These are phyloP conservation scores for Globisporangium apiculatum DNA, from an alignment of 352 stramenopile species.

Conservation along the genomic window DNA sequence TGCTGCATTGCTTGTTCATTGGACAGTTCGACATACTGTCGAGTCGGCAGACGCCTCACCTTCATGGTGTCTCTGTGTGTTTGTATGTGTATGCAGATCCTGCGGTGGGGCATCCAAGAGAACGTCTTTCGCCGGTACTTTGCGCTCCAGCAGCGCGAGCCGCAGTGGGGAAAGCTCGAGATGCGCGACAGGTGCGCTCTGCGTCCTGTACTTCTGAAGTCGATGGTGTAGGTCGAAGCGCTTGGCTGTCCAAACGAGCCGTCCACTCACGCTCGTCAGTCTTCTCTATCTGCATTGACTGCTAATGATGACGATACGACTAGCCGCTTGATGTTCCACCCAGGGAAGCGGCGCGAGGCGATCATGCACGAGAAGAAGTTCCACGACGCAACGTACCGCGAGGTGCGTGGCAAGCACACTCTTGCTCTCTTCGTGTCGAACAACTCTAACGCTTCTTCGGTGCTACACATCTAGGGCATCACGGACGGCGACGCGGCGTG, in stretches of 20 bases:
- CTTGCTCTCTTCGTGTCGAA: too few relatives aligned
- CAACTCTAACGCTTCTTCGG: neutral
- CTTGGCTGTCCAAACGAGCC: neutral
- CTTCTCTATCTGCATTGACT: neutral
- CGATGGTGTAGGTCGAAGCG: too few relatives aligned
- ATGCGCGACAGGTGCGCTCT: slow-evolving; percentile 41
- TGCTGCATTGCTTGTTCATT: neutral
- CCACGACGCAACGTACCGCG: slow-evolving; percentile 52
- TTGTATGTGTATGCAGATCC: slow-evolving; percentile 27
- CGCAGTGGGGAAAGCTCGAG: slow-evolving; percentile 49
- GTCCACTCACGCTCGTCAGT: too few relatives aligned
- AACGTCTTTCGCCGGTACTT: slow-evolving; percentile 59
- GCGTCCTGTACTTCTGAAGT: too few relatives aligned
- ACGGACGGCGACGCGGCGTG: slow-evolving; percentile 34
- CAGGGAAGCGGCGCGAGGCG: slow-evolving; percentile 46
- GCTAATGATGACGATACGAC: slow-evolving; percentile 1
- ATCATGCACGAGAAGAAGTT: slow-evolving; percentile 70
- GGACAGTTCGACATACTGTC: neutral
- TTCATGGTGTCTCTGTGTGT: too few relatives aligned
- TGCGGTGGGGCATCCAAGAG: slow-evolving; percentile 61
- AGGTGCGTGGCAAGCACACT: slow-evolving; percentile 13
- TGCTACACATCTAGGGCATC: slow-evolving; percentile 15
- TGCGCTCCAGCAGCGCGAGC: slow-evolving; percentile 40
- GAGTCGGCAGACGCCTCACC: neutral
- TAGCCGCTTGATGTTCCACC: slow-evolving; percentile 56